Percentiles rank a stretch among this genome's conserved stretches.
Evolutionary conservation across 805 yeast genomes (phyloP).

Genomic region (Brettanomyces anomalus): DNA sequence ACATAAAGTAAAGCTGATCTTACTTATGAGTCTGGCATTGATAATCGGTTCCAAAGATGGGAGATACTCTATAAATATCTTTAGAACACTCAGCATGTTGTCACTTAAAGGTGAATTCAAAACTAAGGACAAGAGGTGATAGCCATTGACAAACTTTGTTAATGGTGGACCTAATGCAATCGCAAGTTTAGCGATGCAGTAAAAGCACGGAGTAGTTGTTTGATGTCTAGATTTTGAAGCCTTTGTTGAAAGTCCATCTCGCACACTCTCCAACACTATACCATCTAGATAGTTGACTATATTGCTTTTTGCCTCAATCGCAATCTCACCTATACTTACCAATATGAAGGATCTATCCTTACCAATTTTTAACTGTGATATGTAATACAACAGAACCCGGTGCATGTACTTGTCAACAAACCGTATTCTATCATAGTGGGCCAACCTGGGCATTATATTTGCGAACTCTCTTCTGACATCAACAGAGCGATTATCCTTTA

Average conservation of each 20-base stretch:
- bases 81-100: constrained; percentile 69
- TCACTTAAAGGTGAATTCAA: constrained; percentile 78
- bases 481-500: constrained; percentile 68
- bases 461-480: constrained; percentile 81
- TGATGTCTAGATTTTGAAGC: constrained; percentile 56
- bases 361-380: constrained; percentile 63
- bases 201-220: constrained; percentile 77
- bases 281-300: constrained; percentile 86
- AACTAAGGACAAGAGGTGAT: constrained; percentile 62
- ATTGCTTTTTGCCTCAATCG: constrained; percentile 69
- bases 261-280: constrained; percentile 71
- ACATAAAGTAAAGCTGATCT: constrained; percentile 65
- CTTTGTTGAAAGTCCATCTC: constrained; percentile 66
- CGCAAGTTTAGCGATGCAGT: constrained; percentile 80
- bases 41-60: constrained; percentile 75
- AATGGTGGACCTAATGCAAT: constrained; percentile 88
- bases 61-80: constrained; percentile 56
- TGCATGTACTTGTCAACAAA: constrained; percentile 80
- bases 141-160: constrained; percentile 79
- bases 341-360: constrained; percentile 72
- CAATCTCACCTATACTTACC: constrained; percentile 75
- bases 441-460: constrained; percentile 71
- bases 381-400: constrained; percentile 64
- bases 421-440: constrained; percentile 62
- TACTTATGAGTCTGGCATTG: constrained; percentile 59